Evolutionary conservation across 768 basidiomycete genomes (phyloP).

Genomic region (Russula dissimulans): DNA sequence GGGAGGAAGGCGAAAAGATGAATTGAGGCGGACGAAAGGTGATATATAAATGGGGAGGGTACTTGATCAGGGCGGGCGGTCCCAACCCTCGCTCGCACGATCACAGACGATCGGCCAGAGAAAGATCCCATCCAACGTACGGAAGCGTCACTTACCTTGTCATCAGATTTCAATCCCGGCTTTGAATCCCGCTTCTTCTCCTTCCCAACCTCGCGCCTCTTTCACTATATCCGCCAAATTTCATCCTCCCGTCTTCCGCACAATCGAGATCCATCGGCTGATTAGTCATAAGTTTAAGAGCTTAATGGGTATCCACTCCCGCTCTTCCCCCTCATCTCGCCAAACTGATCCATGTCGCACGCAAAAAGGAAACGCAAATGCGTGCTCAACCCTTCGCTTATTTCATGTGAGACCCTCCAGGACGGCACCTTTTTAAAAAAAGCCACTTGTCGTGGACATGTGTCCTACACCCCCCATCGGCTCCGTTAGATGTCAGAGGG

Average conservation of each 20-base stretch:
- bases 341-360: neutral
- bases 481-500: neutral
- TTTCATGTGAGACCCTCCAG: slow-evolving; percentile 1
- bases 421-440: neutral
- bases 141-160: slow-evolving; percentile 20
- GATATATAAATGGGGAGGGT: slow-evolving; percentile 27
- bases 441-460: neutral
- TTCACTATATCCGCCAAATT: slow-evolving; percentile 21
- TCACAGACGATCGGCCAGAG: slow-evolving; percentile 51
- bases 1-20: slow-evolving; percentile 25
- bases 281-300: slow-evolving; percentile 36
- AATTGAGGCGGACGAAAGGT: slow-evolving; percentile 20
- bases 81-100: slow-evolving; percentile 42
- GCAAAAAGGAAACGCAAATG: neutral
- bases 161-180: slow-evolving; percentile 22
- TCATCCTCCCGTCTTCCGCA: slow-evolving; percentile 36
- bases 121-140: slow-evolving; percentile 20
- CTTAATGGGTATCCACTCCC: slow-evolving; percentile 30
- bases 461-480: slow-evolving; percentile 1
- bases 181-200: slow-evolving; percentile 28
- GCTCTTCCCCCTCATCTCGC: slow-evolving; percentile 21
- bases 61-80: slow-evolving; percentile 33
- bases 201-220: slow-evolving; percentile 53
- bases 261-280: slow-evolving; percentile 34
- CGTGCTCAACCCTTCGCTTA: neutral